A percentile compares a stretch with the other conserved stretches of the same genome.
These are phyloP conservation scores for Podosphaera xanthii DNA, from an alignment of 2,329 filamentous ascomycete genomes.

Conservation along the genomic window DNA sequence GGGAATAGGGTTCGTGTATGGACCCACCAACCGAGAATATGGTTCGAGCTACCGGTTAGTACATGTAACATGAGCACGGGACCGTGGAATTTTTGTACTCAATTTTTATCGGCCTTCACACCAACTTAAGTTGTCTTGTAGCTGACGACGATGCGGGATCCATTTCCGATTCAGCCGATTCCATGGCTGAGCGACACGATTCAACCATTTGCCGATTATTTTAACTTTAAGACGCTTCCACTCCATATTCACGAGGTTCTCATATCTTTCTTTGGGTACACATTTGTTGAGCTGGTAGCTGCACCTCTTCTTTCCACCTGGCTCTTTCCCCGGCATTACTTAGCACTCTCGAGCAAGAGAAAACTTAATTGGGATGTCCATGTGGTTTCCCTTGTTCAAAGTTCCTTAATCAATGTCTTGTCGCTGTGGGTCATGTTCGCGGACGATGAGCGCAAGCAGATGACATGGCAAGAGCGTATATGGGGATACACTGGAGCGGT, in stretches of 20 bases:
- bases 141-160: conserved; percentile 38
- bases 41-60: no score
- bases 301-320: conserved; percentile 42
- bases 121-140: neutral
- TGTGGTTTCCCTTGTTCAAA: conserved; percentile 65
- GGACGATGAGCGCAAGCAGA: conserved; percentile 43
- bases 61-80: no score
- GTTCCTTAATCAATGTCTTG: conserved; percentile 43
- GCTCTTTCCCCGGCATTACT: conserved; percentile 41
- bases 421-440: conserved; percentile 50
- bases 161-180: conserved; percentile 36
- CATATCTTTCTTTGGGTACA: conserved; percentile 43
- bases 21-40: no score
- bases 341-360: conserved; percentile 35
- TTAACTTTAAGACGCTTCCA: conserved; percentile 42
- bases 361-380: conserved; percentile 66
- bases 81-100: no score
- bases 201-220: conserved; percentile 38
- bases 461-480: conserved; percentile 44
- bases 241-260: conserved; percentile 59
- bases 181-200: conserved; percentile 29
- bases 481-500: conserved; percentile 56
- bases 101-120: no score
- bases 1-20: no score
- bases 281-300: conserved; percentile 38